Evolutionary conservation across 805 yeast species (phyloP), one percentile per base, ranked within the genome.

Genomic region (Metschnikowia rubicola): DNA sequence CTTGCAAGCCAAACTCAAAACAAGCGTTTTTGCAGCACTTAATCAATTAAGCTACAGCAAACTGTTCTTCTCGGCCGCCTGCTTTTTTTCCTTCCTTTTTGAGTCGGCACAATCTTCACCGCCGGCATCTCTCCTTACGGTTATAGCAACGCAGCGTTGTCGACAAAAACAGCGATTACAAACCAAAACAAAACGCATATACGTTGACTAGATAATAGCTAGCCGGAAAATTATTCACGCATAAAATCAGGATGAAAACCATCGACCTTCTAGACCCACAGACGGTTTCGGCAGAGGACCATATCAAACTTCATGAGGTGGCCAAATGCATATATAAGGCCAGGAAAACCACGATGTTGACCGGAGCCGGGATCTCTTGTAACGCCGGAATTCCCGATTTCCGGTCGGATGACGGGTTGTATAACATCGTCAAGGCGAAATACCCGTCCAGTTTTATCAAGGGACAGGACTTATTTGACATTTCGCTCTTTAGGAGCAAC

Each of bases 321-420:
- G 66, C 73, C 43, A 71, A 70, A 55, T 43, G 58, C 34, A 67
- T 81, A 1, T 65, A 64, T 51, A 73, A 84, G 54, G 74, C 91
- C 30, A 79, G 76, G 44, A 81, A 77, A 57, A 69, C 83, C n/a
- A 74, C 86, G 17, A 75, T 87, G 4, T 71, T 91, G 45, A 90
- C 97, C 0, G 98, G 99, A 8, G 99, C 99, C 2, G 99, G 99
- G 0, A 89, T 92, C 48, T 88, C 97, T 12, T 89, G 97, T 63
- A 88, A 87, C 62, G 97, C 98, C 1, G 98, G 99, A 0, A 94
- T 92, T 39, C 99, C 99, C 3, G 98, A 92, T 63, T 91, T 91
- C 63, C 75, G 98, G 46, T 86, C 96, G 4, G 71, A 83, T 9
- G 80, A 85, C 55, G 98, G 98, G 2, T 74, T 91, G 9, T 91